These are phyloP conservation scores for Lachnellula suecica DNA, from an alignment of 2,329 filamentous ascomycete genomes.

Conservation along the genomic window DNA sequence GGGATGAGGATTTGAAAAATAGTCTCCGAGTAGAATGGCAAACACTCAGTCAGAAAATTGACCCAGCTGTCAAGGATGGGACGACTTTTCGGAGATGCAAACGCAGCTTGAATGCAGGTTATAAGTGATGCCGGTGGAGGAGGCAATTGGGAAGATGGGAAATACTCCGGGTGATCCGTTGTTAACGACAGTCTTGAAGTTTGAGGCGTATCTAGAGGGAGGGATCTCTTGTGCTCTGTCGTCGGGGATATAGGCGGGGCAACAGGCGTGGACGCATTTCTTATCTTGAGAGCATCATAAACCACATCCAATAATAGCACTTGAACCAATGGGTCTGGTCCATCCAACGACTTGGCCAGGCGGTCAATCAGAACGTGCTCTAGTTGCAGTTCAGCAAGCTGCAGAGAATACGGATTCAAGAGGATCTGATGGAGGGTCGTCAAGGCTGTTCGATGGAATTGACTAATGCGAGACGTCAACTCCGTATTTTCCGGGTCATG, in stretches of 20 bases:
- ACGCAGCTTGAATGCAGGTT: slow-evolving; percentile 79
- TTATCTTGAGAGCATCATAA: slow-evolving; percentile 69
- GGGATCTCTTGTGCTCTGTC: slow-evolving; percentile 26
- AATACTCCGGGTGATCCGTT: slow-evolving; percentile 42
- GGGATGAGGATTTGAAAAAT: slow-evolving; percentile 91
- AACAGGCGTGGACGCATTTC: slow-evolving; percentile 38
- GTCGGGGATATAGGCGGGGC: slow-evolving; percentile 24
- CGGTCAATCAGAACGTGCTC: slow-evolving; percentile 70
- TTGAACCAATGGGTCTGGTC: slow-evolving; percentile 70
- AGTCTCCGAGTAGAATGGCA: slow-evolving; percentile 79
- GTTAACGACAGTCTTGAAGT: slow-evolving; percentile 42
- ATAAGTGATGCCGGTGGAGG: slow-evolving; percentile 72
- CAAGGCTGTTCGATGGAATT: slow-evolving; percentile 70
- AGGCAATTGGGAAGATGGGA: slow-evolving; percentile 36
- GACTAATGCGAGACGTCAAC: slow-evolving; percentile 53
- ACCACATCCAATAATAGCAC: slow-evolving; percentile 78
- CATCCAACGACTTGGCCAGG: slow-evolving; percentile 59
- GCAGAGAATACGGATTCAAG: slow-evolving; percentile 58
- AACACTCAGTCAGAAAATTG: slow-evolving; percentile 75
- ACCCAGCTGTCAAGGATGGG: slow-evolving; percentile 90
- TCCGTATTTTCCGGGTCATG: slow-evolving; percentile 36
- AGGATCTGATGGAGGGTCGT: slow-evolving; percentile 70
- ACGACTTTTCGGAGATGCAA: slow-evolving; percentile 72
- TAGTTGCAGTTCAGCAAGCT: slow-evolving; percentile 62
- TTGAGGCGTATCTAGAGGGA: slow-evolving; percentile 32